Percentiles rank a stretch among this genome's conserved stretches.
phyloP scores from a whole-genome alignment of 2,329 filamentous ascomycete genomes.

The Pseudocercospora macadamiae region DNA sequence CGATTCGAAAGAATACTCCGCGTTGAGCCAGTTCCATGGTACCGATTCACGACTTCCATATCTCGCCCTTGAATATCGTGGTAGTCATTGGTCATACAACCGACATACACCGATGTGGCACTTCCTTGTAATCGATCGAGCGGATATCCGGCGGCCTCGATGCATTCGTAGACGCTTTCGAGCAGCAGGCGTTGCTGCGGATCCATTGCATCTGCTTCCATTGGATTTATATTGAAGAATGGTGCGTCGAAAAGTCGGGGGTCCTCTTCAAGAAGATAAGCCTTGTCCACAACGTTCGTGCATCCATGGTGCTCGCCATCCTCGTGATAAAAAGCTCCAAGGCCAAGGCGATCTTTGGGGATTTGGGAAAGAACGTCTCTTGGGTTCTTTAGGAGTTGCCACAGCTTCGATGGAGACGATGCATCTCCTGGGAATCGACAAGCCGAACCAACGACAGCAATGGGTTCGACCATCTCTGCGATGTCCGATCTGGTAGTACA shows the following conservation, averaged over 20 bases:
- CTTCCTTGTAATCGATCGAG: constrained; percentile 22
- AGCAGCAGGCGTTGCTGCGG: constrained; percentile 35
- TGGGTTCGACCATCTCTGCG: constrained; percentile 18
- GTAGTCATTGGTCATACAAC: constrained; percentile 31
- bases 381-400: constrained; percentile 26
- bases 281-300: constrained; percentile 23
- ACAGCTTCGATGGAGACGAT: constrained; percentile 27
- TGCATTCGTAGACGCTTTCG: constrained; percentile 29
- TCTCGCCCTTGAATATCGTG: constrained; percentile 28
- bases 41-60: constrained; percentile 23
- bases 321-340: constrained; percentile 29
- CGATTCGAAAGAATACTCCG: constrained; percentile 28
- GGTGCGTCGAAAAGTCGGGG: constrained; percentile 27
- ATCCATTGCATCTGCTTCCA: constrained; percentile 32
- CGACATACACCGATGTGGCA: constrained; percentile 29
- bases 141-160: constrained; percentile 26
- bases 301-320: constrained; percentile 23
- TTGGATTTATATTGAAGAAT: constrained; percentile 30
- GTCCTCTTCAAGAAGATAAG: constrained; percentile 32
- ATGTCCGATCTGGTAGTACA: neutral
- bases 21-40: constrained; percentile 30
- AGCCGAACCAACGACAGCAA: constrained; percentile 22
- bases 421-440: constrained; percentile 28
- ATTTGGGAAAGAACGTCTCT: constrained; percentile 22
- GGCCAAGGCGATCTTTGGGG: constrained; percentile 27